phyloP scores from a whole-genome alignment of 306 rosid genomes.

The Cucurbita ficifolia region DNA sequence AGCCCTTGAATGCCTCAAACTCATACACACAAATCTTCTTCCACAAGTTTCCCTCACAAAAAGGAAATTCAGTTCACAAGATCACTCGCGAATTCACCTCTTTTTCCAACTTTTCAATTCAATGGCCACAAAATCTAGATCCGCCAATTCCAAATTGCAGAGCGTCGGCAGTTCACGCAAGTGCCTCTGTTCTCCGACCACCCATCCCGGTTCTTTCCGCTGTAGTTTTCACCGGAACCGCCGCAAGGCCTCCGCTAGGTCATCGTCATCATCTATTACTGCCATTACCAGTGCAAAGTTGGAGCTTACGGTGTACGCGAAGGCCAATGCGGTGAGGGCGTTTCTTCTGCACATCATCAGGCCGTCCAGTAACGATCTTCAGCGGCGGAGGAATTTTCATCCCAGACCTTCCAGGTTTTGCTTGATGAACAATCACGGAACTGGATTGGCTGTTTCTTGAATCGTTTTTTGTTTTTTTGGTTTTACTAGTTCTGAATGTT shows the following conservation, averaged over 20 bases:
- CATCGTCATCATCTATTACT: background rate
- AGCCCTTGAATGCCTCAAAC: background rate
- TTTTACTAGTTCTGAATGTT: background rate
- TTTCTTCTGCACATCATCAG: conserved; percentile 13
- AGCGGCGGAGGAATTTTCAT: conserved; percentile 9
- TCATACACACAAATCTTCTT: background rate
- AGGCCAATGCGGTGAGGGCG: background rate
- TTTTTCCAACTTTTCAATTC: background rate
- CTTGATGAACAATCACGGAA: conserved; percentile 1
- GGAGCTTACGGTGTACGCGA: background rate
- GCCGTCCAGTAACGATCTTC: conserved; percentile 9
- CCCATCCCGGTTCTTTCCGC: conserved; percentile 16
- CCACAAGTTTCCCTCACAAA: background rate
- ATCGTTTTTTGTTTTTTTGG: background rate
- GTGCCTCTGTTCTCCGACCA: conserved; percentile 11
- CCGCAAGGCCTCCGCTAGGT: background rate
- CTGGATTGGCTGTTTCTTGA: conserved; percentile 10
- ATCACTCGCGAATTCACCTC: background rate
- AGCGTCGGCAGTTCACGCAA: background rate
- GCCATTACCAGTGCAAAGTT: background rate
- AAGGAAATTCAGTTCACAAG: background rate
- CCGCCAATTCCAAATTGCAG: background rate
- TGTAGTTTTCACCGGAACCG: conserved; percentile 9
- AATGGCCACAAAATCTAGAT: background rate
- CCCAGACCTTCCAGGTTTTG: conserved; percentile 22